Evolutionary conservation across 2,329 filamentous ascomycete genomes (phyloP), one percentile per base, ranked within the genome.

Genomic region (Hypomyces rosellus): DNA sequence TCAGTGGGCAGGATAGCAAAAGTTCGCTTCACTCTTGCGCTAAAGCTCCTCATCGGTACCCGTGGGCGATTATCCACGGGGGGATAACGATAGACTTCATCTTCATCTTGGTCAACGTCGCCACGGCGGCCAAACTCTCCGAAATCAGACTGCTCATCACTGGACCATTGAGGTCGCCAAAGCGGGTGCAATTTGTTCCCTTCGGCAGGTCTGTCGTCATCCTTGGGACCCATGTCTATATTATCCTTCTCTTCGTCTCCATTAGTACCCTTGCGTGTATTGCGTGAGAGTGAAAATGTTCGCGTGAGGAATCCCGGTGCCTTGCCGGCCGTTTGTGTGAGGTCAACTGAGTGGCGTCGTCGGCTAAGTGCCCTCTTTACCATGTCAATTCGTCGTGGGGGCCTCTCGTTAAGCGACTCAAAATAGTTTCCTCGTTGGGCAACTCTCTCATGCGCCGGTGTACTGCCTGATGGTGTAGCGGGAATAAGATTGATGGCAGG

Each of bases 1-100:
- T 70, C 68, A n/a, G 72, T 56, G 0, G 82, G 81, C 44, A 84
- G 59, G 25, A 84, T 81, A 12, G 81, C 74, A 68, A 85, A 83
- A 0, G 81, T 84, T 34, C 73, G 70, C 65, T 77, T 80, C 67
- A 82, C 65, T 33, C 73, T 76, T 34, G 71, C 65, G 54, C 76
- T 80, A 13, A 84, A 61, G 51, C 72, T 78, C 48, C 74, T 66
- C 36, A 73, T 73, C 3, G 73, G 73, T 18, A 59, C 64, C 8
- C 56, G 55, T 1, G 75, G 74, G 34, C 77, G 73, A 51, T 77
- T 75, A 51, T 78, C 74, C 49, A 76, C 65, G 1, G 69, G 65
- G 12, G 77, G 74, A 54, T 80, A 78, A 46, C 68, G 64, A 59
- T 74, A 73, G 11, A 71, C 67, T 30, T 65, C 60, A 8, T 68